Conservation (phyloP, 163 green algal genomes). For the Chlamydomonas reinhardtii region DNA sequence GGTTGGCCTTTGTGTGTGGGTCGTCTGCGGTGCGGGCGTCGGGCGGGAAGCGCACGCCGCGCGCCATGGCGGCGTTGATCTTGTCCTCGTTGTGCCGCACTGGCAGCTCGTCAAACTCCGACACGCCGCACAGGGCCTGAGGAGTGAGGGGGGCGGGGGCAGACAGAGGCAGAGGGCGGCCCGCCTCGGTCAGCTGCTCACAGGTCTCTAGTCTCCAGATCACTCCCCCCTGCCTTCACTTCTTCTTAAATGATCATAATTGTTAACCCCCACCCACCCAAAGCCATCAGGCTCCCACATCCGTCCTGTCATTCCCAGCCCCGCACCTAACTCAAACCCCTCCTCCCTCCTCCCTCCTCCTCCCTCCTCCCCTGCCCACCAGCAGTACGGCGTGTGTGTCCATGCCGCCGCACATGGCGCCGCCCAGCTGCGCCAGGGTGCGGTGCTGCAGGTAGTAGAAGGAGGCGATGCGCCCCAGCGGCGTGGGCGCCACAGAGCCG, state of each 20-base stretch:
- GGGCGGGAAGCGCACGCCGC: conserved; percentile 64
- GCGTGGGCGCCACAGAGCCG: conserved; percentile 68
- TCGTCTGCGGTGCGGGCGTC: conserved; percentile 84
- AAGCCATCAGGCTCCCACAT: too few relatives aligned
- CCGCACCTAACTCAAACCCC: background rate
- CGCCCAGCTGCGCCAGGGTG: conserved; percentile 88
- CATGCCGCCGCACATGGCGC: conserved; percentile 72
- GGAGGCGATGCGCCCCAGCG: conserved; percentile 85
- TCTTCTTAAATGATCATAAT: too few relatives aligned
- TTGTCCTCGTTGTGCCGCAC: conserved; percentile 98
- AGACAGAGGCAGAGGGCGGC: too few relatives aligned
- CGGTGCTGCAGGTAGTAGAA: conserved; percentile 96
- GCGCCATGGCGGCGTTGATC: conserved; percentile 87
- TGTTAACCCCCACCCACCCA: too few relatives aligned
- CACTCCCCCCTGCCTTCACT: too few relatives aligned
- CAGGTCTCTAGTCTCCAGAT: too few relatives aligned
- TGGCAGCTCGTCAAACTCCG: conserved; percentile 96
- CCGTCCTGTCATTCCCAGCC: background rate
- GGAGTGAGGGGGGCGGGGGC: background rate
- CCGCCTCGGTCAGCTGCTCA: too few relatives aligned
- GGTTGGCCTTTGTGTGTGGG: conserved; percentile 94
- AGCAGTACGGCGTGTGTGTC: conserved; percentile 71
- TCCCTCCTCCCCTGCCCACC: conserved; percentile 35
- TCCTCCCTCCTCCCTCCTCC: background rate
- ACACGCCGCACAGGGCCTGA: conserved; percentile 64